Conservation (phyloP, 176 grass and related monocot species). For the Paspalum notatum region DNA sequence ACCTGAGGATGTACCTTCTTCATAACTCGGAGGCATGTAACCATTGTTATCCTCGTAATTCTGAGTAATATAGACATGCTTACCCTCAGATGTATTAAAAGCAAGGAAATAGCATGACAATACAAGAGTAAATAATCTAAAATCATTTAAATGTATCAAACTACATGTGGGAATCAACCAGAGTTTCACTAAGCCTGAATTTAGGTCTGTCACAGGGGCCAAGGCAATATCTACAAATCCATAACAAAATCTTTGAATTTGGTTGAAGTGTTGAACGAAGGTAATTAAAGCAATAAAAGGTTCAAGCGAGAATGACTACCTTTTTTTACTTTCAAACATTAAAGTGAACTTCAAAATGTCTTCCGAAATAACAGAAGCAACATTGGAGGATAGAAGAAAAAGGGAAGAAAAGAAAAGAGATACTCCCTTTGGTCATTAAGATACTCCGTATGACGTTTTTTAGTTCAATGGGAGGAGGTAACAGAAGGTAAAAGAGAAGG, state of each 20-base stretch:
- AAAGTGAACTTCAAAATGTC: too few species aligned
- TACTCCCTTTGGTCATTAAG: too few species aligned
- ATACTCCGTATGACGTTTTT: too few species aligned
- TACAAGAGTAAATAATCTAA: slow-evolving; percentile 10
- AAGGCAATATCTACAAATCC: neutral
- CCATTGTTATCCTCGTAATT: slow-evolving; percentile 75
- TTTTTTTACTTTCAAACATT: too few species aligned
- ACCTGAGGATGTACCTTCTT: slow-evolving; percentile 81
- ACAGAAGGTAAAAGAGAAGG: too few species aligned
- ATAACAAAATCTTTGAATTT: neutral
- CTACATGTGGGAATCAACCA: neutral
- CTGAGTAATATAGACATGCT: slow-evolving; percentile 43
- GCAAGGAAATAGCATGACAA: slow-evolving; percentile 24
- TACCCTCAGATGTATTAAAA: neutral
- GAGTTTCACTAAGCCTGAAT: neutral
- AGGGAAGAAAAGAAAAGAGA: too few species aligned
- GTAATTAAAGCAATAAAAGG: too few species aligned
- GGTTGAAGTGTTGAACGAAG: too few species aligned
- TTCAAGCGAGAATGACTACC: too few species aligned
- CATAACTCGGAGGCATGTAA: slow-evolving; percentile 72
- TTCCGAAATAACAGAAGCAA: too few species aligned
- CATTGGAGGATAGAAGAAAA: too few species aligned
- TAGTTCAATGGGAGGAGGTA: too few species aligned
- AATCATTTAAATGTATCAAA: neutral
- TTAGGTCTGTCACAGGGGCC: neutral